Conservation (phyloP, 768 basidiomycete genomes). For the Termitomyces sp. region DNA sequence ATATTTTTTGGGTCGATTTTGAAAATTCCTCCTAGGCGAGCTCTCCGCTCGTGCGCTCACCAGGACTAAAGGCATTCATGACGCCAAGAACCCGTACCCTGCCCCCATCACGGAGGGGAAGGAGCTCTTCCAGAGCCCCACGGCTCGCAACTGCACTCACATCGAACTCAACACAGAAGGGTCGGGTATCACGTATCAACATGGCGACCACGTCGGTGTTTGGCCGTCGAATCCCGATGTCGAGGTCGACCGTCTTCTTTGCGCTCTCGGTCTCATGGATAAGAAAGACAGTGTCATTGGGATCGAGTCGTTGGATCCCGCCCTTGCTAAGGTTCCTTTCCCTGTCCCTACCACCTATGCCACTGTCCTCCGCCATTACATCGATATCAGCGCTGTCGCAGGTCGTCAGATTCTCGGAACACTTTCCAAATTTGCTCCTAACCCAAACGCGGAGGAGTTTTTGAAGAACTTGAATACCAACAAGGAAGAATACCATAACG, state of each 20-base stretch:
- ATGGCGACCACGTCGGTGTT: constrained; percentile 96
- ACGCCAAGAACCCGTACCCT: constrained; percentile 95
- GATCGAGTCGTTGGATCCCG: constrained; percentile 97
- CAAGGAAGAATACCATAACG: constrained; percentile 82
- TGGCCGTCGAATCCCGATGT: constrained; percentile 95
- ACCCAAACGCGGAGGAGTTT: constrained; percentile 68
- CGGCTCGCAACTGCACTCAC: constrained; percentile 90
- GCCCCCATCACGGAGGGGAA: constrained; percentile 75
- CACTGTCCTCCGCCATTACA: constrained; percentile 93
- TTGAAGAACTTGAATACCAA: constrained; percentile 77
- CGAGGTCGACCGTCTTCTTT: constrained; percentile 88
- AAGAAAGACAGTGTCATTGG: constrained; percentile 83
- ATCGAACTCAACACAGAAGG: constrained; percentile 92
- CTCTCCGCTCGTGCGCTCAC: constrained; percentile 93
- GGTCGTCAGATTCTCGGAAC: constrained; percentile 92
- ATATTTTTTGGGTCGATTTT: constrained; percentile 10
- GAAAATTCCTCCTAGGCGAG: constrained; percentile 59
- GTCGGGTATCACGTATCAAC: constrained; percentile 97
- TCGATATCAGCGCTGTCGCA: constrained; percentile 93
- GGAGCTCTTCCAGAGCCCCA: constrained; percentile 78
- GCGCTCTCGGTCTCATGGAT: constrained; percentile 77
- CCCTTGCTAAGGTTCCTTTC: constrained; percentile 98
- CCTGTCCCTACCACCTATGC: constrained; percentile 94
- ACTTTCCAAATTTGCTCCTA: constrained; percentile 87
- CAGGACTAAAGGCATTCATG: constrained; percentile 93